Percentiles rank a stretch among this genome's conserved stretches.
Conservation (phyloP, 2,329 filamentous ascomycete genomes). For the Sclerotinia trifoliorum region DNA sequence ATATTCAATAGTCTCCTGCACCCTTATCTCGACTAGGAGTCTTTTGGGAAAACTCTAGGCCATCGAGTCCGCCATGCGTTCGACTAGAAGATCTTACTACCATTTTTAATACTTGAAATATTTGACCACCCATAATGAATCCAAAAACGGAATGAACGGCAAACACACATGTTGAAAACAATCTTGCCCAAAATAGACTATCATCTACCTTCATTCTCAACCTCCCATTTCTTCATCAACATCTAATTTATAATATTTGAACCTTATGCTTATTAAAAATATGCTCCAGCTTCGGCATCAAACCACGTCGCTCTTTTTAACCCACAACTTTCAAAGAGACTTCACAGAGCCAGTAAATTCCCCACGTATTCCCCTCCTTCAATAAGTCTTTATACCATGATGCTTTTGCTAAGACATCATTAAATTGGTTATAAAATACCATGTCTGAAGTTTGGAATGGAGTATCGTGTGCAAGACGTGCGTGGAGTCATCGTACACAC, state of each 20-base stretch:
- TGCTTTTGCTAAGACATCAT: neutral
- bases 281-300: neutral
- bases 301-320: conserved; percentile 5
- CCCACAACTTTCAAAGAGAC: conserved; percentile 14
- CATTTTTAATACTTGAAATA: no score
- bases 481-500: conserved; percentile 67
- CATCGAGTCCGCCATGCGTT: no score
- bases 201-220: neutral
- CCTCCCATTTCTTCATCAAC: neutral
- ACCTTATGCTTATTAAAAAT: neutral
- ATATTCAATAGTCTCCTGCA: no score
- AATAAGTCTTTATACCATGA: neutral
- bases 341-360: neutral
- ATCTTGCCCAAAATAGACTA: no score
- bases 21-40: no score
- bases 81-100: no score
- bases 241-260: neutral
- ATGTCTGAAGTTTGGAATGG: conserved; percentile 68
- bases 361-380: neutral
- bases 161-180: no score
- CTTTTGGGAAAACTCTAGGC: no score
- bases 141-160: no score
- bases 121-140: no score
- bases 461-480: conserved; percentile 59
- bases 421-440: conserved; percentile 34